Base-by-base conservation (phyloP, 345 rosid species). In the Rubroshorea leprosula region DNA sequence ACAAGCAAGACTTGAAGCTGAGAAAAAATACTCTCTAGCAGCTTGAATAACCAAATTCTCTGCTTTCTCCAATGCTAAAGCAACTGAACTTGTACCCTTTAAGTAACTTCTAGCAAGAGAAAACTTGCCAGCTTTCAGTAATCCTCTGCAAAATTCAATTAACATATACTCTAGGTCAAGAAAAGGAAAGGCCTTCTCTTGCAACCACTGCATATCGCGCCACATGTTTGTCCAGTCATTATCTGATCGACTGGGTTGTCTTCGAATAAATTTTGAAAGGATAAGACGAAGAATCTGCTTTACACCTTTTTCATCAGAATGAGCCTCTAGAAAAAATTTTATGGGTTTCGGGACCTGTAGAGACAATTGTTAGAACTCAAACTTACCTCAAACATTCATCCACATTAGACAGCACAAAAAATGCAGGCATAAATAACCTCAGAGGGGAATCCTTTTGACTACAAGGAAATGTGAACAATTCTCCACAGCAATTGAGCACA, bases 181-280 rank as follows among this genome's bases (percentile, higher is more conserved):
- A 71, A 87, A 93, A 58, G 86, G 75, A 81, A 93, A 87, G 62
- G 94, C 97, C 80, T 85, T 93, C 69, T 90, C 95, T 57, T 63
- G 80, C 73, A 90, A 68, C 58, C 65, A 80, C 64, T 76, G 95
- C 82, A 93, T 67, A 74, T 93, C 96, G 49, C 85, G 87, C 99
- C 97, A 93, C 97, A 93, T 80, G 80, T 74, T 87, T 54, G 99
- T 84, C 99, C 99, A 93, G 61, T 90, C 99, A 77, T 82, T 87
- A 83, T 93, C 99, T 61, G 95, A 79, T 48, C 82, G 81, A 18
- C 82, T 76, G 49, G 87, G 92, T 61, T 87, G 97, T 63, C 90
- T 76, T 18, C 96, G 88, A 49, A 79, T 82, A 75, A 85, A 93
- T 77, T 89, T 93, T 44, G 99, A 93, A 61, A 93, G 92, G 68